A percentile compares a stretch with the other conserved stretches of the same genome.
phyloP scores from a whole-genome alignment of 23 red algal species.

The Gracilaria caudata region DNA sequence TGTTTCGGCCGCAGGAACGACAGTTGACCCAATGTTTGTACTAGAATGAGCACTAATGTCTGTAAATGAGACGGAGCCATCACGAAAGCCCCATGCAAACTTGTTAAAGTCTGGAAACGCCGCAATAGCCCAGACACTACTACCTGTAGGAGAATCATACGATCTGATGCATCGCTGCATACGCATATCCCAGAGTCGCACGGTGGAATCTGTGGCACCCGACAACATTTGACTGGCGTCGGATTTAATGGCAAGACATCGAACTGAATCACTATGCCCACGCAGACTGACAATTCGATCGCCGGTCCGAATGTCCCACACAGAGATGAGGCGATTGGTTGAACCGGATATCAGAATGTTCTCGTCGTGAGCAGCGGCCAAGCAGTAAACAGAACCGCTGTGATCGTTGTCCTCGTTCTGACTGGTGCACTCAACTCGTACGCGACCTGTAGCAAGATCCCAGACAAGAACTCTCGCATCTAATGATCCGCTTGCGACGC shows the following conservation, averaged over 20 bases:
- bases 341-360: constrained; percentile 79
- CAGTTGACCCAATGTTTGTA: constrained; percentile 29
- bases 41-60: constrained; percentile 61
- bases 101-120: constrained; percentile 57
- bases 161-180: constrained; percentile 77
- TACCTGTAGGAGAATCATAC: constrained; percentile 61
- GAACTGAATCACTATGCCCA: constrained; percentile 89
- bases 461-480: constrained; percentile 91
- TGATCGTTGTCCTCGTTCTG: constrained; percentile 50
- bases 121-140: constrained; percentile 87
- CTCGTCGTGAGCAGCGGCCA: constrained; percentile 57
- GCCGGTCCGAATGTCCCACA: constrained; percentile 84
- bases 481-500: constrained; percentile 76
- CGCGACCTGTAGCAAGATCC: constrained; percentile 73
- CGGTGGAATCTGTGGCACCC: constrained; percentile 77
- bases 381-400: constrained; percentile 79
- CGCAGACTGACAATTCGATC: constrained; percentile 68
- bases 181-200: constrained; percentile 94
- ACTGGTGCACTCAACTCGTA: constrained; percentile 58
- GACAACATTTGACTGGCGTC: constrained; percentile 73
- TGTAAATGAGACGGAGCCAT: constrained; percentile 89
- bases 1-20: constrained; percentile 53
- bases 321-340: constrained; percentile 72
- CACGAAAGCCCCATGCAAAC: constrained; percentile 90
- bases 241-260: constrained; percentile 70